Evolutionary conservation across 1,139 yeast species (phyloP), one percentile per base, ranked within the genome.

Genomic region (Suhomyces ambrosiae): DNA sequence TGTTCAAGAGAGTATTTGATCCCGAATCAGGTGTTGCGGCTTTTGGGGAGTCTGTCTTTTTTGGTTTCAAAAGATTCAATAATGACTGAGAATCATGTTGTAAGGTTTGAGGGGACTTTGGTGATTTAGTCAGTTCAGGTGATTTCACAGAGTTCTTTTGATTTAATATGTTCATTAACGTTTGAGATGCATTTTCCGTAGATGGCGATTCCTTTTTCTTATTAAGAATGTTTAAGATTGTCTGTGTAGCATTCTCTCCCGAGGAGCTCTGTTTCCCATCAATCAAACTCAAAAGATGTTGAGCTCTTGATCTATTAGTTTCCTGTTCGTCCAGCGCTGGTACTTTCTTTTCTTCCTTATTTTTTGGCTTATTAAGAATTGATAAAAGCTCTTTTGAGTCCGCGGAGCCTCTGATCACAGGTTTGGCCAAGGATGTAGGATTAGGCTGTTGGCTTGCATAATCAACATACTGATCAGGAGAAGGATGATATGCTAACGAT

Each of bases 331-430:
- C 31, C 14, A 12, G 22, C 6, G 28, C 21, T 14, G 23, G 24
- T 11, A 8, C 14, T n/a, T 13, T 22, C 11, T 26, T 32, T 2
- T 27, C 38, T 13, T 34, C 38, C 9, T 40, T 42, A 38, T 43
- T 44, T 29, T 40, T 42, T 5, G 63, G 56, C 38, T 57, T 58
- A 25, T 69, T 76, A 47, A 80, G 61, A 17, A 80, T 65, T 5
- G 79, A 73, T 42, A 79, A 62, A 13, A 80, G 53, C 40, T 79
- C 82, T 45, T 70, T 75, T 7, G 82, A 72, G 44, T 77, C 70
- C 1, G 70, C 60, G 4, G 66, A 56, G 33, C 57, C 58, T 44
- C 60, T 60, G 34, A 60, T 50, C 11, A 62, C 52, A 2, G 76
- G 74, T 47, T 67, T 74, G 31, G 66, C 65, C 28, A 75, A 60